Percentiles rank a stretch among this genome's conserved stretches.
Evolutionary conservation across 2,329 filamentous ascomycete genomes (phyloP).

Genomic region (Diplodia scrobiculata): DNA sequence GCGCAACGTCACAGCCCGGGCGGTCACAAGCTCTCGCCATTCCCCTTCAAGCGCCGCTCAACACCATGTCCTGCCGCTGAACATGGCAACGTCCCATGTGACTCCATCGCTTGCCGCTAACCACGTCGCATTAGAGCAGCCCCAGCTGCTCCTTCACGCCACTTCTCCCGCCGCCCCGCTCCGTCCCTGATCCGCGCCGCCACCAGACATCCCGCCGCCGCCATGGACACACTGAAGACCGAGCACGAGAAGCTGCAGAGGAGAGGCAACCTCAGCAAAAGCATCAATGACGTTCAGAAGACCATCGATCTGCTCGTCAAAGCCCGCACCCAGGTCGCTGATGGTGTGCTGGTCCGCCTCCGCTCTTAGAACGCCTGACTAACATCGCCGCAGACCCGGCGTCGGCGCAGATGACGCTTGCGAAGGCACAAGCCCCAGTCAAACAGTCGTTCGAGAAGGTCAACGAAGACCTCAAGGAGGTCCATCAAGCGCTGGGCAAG

Average conservation of each 20-base stretch:
- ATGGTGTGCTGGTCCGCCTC: constrained; percentile 49
- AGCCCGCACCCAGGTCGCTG: constrained; percentile 72
- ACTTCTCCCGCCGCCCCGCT: not conserved
- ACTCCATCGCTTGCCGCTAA: constrained; percentile 12
- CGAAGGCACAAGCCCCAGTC: constrained; percentile 82
- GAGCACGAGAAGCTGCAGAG: constrained; percentile 73
- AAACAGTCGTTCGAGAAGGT: constrained; percentile 79
- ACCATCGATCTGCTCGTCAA: constrained; percentile 75
- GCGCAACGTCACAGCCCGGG: constrained; percentile 22
- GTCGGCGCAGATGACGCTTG: constrained; percentile 71
- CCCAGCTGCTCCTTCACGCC: constrained; percentile 2
- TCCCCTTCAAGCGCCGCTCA: constrained; percentile 14
- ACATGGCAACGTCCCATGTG: constrained; percentile 28
- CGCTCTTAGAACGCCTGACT: constrained; percentile 36
- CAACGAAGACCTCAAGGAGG: constrained; percentile 77
- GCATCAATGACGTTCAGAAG: constrained; percentile 77
- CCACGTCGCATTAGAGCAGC: not conserved
- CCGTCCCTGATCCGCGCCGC: constrained; percentile 14
- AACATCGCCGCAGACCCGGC: constrained; percentile 60
- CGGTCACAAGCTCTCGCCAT: constrained; percentile 28
- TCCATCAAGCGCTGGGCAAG: constrained; percentile 77
- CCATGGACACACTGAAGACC: constrained; percentile 68
- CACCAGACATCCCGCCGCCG: constrained; percentile 15
- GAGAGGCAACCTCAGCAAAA: constrained; percentile 68
- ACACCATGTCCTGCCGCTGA: constrained; percentile 26